Base-by-base conservation (phyloP, 176 grass and related monocot genomes). In the Dactylis glomerata region DNA sequence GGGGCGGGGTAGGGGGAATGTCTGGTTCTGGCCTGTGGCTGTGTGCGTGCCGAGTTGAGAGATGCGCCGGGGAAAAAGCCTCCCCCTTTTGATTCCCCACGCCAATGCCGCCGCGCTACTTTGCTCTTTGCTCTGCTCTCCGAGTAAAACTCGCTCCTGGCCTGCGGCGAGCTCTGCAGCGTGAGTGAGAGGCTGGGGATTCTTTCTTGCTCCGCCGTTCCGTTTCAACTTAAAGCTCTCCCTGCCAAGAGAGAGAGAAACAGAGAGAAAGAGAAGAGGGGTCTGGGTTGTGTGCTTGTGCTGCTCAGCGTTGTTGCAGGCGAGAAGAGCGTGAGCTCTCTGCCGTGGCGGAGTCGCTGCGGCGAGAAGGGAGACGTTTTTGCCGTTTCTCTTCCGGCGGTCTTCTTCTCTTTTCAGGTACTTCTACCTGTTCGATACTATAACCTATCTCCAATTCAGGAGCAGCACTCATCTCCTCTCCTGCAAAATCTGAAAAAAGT, bases 161-260 rank as follows among this genome's bases (percentile, higher is more conserved):
- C 55, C 22, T 58, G n/a, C 14, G 59, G 8, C 14, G 14, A 73
- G 37, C 68, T 70, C 69, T 28, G 38, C 15, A 2, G 68, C 2
- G 24, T 8, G 44, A 74, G 28, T 10, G 23, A 17, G 76, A 79
- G 45, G 28, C 68, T 82, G 54, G 73, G 80, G 69, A 38, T 52
- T 50, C 68, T 64, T 62, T 63, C 54, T 33, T 41, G 79, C 22
- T 15, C 47, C 67, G 37, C 47, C 67, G 37, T 84, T 66, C 79
- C 80, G 65, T 87, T 87, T 82, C 51, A 23, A 51, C 82, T 91
- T 69, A 23, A 86, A 79, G 66, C 84, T 86, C 63, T 71, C 31
- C 31, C 41, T 10, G 8, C 8, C 41, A 42, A 16, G 10, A 55
- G 26, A 22, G 44, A n/a, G 46, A 19, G n/a, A 42, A 22, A 28